Percentiles rank a stretch among this genome's conserved stretches.
Conservation (phyloP, 2,329 filamentous ascomycete species). For the Sporothrix inflata region DNA sequence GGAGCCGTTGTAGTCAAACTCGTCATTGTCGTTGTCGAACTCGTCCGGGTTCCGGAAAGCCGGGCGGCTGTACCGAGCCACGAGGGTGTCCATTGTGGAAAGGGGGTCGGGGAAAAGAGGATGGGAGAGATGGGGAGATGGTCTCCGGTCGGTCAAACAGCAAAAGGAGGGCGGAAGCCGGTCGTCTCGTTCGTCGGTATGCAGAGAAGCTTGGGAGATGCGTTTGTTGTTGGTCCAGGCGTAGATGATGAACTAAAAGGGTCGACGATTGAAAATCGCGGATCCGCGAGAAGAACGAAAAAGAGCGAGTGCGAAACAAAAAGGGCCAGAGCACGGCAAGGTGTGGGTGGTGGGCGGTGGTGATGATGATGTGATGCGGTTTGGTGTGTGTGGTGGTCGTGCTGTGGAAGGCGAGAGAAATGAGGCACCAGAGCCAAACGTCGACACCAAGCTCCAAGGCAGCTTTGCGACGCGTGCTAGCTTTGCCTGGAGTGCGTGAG, state of each 20-base stretch:
- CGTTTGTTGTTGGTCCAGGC: background rate
- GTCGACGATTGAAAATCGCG: background rate
- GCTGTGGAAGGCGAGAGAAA: constrained; percentile 5
- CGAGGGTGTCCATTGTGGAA: constrained; percentile 80
- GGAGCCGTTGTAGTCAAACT: constrained; percentile 71
- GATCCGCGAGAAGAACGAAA: background rate
- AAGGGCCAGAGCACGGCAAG: background rate
- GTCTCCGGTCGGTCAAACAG: background rate
- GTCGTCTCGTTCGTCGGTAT: background rate
- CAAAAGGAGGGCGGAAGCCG: background rate
- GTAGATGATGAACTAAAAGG: background rate
- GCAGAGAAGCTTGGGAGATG: background rate
- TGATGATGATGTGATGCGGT: constrained; percentile 5
- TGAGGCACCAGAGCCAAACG: constrained; percentile 20
- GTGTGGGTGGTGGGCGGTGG: background rate
- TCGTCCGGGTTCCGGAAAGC: constrained; percentile 72
- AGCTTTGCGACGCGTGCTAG: constrained; percentile 34
- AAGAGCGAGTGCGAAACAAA: background rate
- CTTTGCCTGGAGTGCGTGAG: constrained; percentile 12
- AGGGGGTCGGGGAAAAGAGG: background rate
- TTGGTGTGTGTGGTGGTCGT: background rate
- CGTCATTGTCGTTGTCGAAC: constrained; percentile 72
- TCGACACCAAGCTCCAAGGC: constrained; percentile 32
- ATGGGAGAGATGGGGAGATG: background rate
- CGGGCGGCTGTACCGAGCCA: constrained; percentile 86